A percentile compares a stretch with the other conserved stretches of the same genome.
These are phyloP conservation scores for Stephania japonica DNA, from an alignment of 164 flowering plant genomes.

Conservation along the genomic window DNA sequence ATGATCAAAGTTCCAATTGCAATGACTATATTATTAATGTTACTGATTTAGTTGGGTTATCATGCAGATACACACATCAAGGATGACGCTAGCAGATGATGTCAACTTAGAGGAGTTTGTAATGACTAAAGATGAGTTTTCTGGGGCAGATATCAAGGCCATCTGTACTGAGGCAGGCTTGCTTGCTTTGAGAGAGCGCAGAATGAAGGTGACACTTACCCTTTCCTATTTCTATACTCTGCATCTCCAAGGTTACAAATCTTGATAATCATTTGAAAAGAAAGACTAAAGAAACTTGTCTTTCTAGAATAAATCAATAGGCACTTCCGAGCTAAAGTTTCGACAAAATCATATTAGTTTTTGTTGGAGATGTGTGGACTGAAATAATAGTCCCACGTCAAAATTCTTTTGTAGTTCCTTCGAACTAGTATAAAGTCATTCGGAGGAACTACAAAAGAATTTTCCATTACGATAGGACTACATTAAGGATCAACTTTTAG, in stretches of 20 bases:
- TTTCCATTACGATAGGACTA: too few relatives aligned
- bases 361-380: too few relatives aligned
- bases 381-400: too few relatives aligned
- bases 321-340: background rate
- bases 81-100: slow-evolving; percentile 91
- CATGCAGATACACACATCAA: slow-evolving; percentile 74
- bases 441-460: too few relatives aligned
- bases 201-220: slow-evolving; percentile 65
- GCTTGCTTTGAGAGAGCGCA: slow-evolving; percentile 87
- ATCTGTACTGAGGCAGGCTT: slow-evolving; percentile 96
- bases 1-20: too few relatives aligned
- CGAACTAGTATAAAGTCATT: too few relatives aligned
- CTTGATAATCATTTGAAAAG: background rate
- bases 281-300: background rate
- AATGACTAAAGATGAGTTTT: slow-evolving; percentile 87
- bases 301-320: background rate
- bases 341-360: background rate
- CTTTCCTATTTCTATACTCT: background rate
- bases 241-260: background rate
- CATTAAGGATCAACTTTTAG: too few relatives aligned
- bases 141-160: slow-evolving; percentile 94
- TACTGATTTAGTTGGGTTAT: background rate
- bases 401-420: too few relatives aligned
- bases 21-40: background rate
- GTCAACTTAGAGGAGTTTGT: slow-evolving; percentile 94